Evolutionary conservation across 140 eudicot genomes (phyloP).

Genomic region (Erigeron philadelphicus): DNA sequence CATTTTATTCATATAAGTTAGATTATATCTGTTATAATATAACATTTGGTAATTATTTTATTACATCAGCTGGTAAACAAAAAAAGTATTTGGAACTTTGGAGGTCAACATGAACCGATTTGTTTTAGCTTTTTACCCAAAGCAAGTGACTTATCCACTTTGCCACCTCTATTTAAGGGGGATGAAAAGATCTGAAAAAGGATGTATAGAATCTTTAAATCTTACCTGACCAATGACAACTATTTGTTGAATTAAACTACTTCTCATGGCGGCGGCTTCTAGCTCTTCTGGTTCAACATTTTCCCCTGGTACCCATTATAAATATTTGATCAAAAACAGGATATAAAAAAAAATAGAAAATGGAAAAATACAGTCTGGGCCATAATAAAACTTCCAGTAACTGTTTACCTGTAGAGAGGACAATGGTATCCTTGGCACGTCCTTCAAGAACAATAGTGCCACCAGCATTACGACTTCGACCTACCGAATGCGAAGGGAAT

Average conservation of each 20-base stretch:
- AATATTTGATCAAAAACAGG: constrained; percentile 2
- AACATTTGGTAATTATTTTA: background rate
- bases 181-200: background rate
- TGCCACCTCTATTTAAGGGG: background rate
- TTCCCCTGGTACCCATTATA: background rate
- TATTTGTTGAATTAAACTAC: background rate
- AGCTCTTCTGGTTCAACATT: background rate
- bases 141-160: background rate
- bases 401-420: constrained; percentile 80
- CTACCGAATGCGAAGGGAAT: constrained; percentile 58
- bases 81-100: background rate
- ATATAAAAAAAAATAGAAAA: background rate
- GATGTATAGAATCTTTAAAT: background rate
- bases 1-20: too few relatives aligned
- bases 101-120: background rate
- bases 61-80: background rate
- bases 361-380: background rate
- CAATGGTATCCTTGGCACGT: constrained; percentile 96
- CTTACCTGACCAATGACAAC: background rate
- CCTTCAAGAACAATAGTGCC: constrained; percentile 88
- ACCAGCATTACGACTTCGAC: constrained; percentile 78
- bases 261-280: background rate
- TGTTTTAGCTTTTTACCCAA: too few relatives aligned
- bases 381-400: background rate
- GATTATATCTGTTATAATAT: background rate